phyloP scores from a whole-genome alignment of 2,329 filamentous ascomycete genomes.

The Fusarium torreyae region DNA sequence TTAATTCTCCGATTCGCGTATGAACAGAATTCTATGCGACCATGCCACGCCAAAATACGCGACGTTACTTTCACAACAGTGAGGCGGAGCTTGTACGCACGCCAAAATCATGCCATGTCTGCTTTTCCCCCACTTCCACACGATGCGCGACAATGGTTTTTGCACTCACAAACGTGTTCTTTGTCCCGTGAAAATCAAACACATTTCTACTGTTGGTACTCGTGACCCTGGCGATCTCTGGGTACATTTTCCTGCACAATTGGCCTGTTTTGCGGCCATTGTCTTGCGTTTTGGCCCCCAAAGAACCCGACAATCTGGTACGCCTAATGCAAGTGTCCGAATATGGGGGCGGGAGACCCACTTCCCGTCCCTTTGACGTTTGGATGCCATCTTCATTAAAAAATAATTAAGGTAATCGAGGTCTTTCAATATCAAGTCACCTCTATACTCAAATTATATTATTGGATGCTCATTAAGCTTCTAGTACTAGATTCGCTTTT shows the following conservation, averaged over 20 bases:
- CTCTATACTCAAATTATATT: too few relatives aligned
- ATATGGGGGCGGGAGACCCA: constrained; percentile 26
- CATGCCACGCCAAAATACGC: background rate
- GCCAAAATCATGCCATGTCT: constrained; percentile 7
- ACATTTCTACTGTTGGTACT: background rate
- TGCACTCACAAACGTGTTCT: background rate
- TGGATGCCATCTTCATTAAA: background rate
- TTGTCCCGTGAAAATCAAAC: constrained; percentile 33
- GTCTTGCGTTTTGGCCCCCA: constrained; percentile 27
- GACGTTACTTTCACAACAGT: background rate
- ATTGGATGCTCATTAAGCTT: too few relatives aligned
- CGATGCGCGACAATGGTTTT: background rate
- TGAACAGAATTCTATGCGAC: background rate
- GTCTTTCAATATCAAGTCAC: too few relatives aligned
- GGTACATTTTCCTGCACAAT: constrained; percentile 23
- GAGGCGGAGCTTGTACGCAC: background rate
- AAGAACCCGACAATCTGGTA: constrained; percentile 26
- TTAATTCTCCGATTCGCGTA: constrained; percentile 18
- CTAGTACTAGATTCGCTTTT: too few relatives aligned
- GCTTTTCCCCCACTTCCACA: background rate
- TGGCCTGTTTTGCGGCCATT: constrained; percentile 21
- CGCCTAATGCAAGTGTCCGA: constrained; percentile 25
- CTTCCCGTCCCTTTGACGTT: constrained; percentile 18
- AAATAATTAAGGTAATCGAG: too few relatives aligned
- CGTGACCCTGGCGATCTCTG: constrained; percentile 11